Evolutionary conservation across 371 early-diverging fungal genomes (phyloP), one percentile per base, ranked within the genome.

Genomic region (Haplosporangium sp.): DNA sequence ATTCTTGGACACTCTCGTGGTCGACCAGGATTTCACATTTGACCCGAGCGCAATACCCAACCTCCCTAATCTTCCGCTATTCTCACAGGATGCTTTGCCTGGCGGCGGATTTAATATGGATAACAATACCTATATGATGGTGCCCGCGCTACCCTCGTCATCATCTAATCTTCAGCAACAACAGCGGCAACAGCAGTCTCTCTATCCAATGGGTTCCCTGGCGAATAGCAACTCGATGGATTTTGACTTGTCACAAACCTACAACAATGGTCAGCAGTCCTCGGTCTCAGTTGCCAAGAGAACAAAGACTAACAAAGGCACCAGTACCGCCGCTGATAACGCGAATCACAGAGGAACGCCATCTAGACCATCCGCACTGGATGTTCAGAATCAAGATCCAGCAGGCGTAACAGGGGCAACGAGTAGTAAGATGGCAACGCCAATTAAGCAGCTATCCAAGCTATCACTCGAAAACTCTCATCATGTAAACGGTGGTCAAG

Each of bases 21-120:
- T 71, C 13, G 79, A 77, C 68, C 79, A 77, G 56, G 79, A 77
- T 50, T 77, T 71, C 45, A 71, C 72, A 9, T 77, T 77, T 21
- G 79, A 77, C 62, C 72, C 79, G 13, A 67, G 67, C 67, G 51
- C 68, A 57, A 72, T 77, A 67, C 79, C 79, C 60, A 77, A 77
- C 58, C 64, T 77, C 6, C 79, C 79, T 48, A 77, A 72, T 55
- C 48, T 77, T 21, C 64, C 67, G 18, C 59, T 77, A 2, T 77
- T 77, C 59, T 52, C 66, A 11, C 59, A 66, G 20, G 67, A 76
- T 50, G 57, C 68, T 50, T 64, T 79, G 73, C 79, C 79, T 5
- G 58, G 61, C 13, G 62, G 59, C 14, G n/a, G n/a, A n/a, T 56
- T 63, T 29, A 48, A 20, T 18, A 20, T 55, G 18, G 64, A 71